Percentiles rank a stretch among this genome's conserved stretches.
phyloP scores from a whole-genome alignment of 306 rosid genomes.

The Cajanus cajan region DNA sequence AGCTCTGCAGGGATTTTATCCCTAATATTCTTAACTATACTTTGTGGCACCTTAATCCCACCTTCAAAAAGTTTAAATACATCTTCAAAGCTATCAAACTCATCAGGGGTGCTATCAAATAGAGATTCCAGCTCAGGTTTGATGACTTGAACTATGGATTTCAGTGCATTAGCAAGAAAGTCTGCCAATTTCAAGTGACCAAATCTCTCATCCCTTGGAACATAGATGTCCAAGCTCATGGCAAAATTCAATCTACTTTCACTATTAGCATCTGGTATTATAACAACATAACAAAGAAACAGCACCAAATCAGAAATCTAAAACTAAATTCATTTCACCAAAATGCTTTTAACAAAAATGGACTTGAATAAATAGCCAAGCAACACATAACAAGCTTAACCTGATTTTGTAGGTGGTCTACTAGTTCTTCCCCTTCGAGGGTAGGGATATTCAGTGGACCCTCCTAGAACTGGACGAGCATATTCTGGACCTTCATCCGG shows the following conservation, averaged over 20 bases:
- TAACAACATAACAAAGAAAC: neutral
- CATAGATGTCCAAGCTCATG: slow-evolving; percentile 66
- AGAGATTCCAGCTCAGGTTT: slow-evolving; percentile 63
- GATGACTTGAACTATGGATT: slow-evolving; percentile 59
- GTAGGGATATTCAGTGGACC: slow-evolving; percentile 70
- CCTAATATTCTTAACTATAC: slow-evolving; percentile 41
- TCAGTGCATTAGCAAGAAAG: slow-evolving; percentile 65
- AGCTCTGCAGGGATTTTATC: slow-evolving; percentile 54
- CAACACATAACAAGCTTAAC: slow-evolving; percentile 30
- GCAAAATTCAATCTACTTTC: slow-evolving; percentile 56
- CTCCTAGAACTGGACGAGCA: slow-evolving; percentile 79
- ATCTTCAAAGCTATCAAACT: slow-evolving; percentile 68
- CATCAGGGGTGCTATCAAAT: slow-evolving; percentile 49
- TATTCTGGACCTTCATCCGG: slow-evolving; percentile 51
- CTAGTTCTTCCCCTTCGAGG: slow-evolving; percentile 88
- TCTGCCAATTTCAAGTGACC: slow-evolving; percentile 80
- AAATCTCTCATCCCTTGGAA: slow-evolving; percentile 84
- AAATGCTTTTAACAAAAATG: neutral
- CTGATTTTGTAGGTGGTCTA: slow-evolving; percentile 50
- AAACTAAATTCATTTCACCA: neutral
- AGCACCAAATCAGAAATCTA: neutral
- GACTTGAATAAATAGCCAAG: neutral
- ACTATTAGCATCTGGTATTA: slow-evolving; percentile 47
- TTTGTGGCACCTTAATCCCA: slow-evolving; percentile 56
- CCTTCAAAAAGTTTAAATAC: slow-evolving; percentile 70